A percentile compares a stretch with the other conserved stretches of the same genome.
Evolutionary conservation across 2,329 filamentous ascomycete genomes (phyloP).

Genomic region (Samsoniella hepiali): DNA sequence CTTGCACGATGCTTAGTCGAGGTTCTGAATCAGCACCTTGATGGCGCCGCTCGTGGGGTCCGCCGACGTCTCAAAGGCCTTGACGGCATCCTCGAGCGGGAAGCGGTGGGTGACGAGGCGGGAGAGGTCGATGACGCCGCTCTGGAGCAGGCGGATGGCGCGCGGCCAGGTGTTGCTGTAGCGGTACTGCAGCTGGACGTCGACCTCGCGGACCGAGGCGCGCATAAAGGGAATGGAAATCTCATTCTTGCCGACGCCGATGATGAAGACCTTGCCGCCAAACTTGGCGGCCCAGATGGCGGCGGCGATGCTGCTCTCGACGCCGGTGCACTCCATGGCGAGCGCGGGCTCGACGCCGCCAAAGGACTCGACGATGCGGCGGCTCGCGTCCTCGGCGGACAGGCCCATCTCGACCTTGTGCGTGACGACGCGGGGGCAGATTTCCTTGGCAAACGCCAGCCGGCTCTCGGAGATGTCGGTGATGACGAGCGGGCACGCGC

Average conservation of each 20-base stretch:
- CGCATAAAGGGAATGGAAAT: conserved; percentile 96
- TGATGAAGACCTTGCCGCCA: conserved; percentile 94
- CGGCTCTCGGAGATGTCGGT: conserved; percentile 91
- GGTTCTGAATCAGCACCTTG: conserved; percentile 89
- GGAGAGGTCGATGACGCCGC: conserved; percentile 75
- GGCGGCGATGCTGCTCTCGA: conserved; percentile 80
- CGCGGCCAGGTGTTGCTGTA: conserved; percentile 96
- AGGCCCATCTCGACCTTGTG: conserved; percentile 66
- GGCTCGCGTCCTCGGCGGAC: conserved; percentile 68
- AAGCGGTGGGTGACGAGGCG: conserved; percentile 87
- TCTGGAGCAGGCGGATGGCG: conserved; percentile 83
- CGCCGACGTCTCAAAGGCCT: conserved; percentile 85
- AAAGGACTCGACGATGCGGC: conserved; percentile 62
- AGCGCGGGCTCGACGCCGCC: conserved; percentile 78
- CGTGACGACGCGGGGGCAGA: conserved; percentile 76
- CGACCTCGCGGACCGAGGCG: conserved; percentile 84
- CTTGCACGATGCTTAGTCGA: conserved; percentile 39
- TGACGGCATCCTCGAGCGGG: conserved; percentile 76
- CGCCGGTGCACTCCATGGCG: conserved; percentile 89
- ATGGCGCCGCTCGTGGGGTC: conserved; percentile 92
- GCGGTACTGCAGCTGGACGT: conserved; percentile 94
- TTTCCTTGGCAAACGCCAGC: conserved; percentile 76
- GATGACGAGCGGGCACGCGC: conserved; percentile 86
- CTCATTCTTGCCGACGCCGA: conserved; percentile 92
- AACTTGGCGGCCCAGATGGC: conserved; percentile 92